phyloP scores from a whole-genome alignment of 2,329 filamentous ascomycete species.

The Laburnicola sp. region DNA sequence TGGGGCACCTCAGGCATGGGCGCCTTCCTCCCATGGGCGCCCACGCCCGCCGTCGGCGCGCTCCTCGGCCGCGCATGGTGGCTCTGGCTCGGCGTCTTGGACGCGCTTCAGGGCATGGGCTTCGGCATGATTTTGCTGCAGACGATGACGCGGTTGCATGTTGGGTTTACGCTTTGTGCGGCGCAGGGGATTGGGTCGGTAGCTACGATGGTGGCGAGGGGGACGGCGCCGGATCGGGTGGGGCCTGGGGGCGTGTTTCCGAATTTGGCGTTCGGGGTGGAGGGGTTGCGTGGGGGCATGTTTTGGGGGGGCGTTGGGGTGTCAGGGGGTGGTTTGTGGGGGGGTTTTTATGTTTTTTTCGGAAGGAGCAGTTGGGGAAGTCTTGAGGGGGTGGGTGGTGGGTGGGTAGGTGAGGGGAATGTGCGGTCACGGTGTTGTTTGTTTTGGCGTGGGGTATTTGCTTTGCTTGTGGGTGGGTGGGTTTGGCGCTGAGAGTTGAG shows the following conservation, averaged over 20 bases:
- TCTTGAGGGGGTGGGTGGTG: slow-evolving; percentile 38
- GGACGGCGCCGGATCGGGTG: slow-evolving; percentile 62
- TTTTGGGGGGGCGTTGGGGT: slow-evolving; percentile 64
- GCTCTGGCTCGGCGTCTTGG: slow-evolving; percentile 69
- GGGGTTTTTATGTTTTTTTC: slow-evolving; percentile 61
- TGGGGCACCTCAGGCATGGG: slow-evolving; percentile 66
- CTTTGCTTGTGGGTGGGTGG: no score
- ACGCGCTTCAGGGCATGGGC: slow-evolving; percentile 66
- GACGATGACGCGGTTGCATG: slow-evolving; percentile 66
- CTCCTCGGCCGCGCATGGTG: slow-evolving; percentile 62
- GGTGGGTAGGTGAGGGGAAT: not conserved
- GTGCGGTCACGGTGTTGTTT: not conserved
- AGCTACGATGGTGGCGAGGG: slow-evolving; percentile 64
- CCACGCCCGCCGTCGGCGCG: slow-evolving; percentile 57
- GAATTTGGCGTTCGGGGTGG: slow-evolving; percentile 57
- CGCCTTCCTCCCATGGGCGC: slow-evolving; percentile 60
- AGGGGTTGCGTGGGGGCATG: slow-evolving; percentile 50
- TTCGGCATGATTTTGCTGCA: slow-evolving; percentile 70
- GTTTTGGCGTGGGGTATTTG: not conserved
- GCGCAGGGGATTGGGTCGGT: slow-evolving; percentile 65
- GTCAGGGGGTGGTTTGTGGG: slow-evolving; percentile 62
- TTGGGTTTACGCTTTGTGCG: slow-evolving; percentile 62
- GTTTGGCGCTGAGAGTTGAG: not conserved
- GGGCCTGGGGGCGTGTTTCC: slow-evolving; percentile 66
- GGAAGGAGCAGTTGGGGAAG: slow-evolving; percentile 62